Evolutionary conservation across 495 filamentous ascomycete species (phyloP).

Genomic region (Cladorrhinum samala): DNA sequence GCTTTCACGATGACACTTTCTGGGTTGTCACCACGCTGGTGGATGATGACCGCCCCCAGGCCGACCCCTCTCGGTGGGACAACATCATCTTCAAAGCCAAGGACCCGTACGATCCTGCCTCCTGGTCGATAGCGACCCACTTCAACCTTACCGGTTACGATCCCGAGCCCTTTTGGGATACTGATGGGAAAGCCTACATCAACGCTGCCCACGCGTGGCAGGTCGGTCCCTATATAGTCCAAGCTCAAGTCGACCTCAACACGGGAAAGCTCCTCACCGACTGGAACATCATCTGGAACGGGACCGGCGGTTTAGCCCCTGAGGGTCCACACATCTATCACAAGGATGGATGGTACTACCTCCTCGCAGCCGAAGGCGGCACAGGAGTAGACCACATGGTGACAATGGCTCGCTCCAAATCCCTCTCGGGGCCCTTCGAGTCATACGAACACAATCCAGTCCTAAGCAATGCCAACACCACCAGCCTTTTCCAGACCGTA

Average conservation of each 20-base stretch:
- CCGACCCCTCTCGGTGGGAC: slow-evolving; percentile 36
- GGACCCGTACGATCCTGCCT: slow-evolving; percentile 27
- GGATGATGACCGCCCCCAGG: slow-evolving; percentile 30
- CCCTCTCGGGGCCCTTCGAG: slow-evolving; percentile 51
- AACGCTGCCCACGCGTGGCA: slow-evolving; percentile 37
- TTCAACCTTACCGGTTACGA: slow-evolving; percentile 41
- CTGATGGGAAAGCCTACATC: slow-evolving; percentile 45
- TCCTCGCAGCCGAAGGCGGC: slow-evolving; percentile 60
- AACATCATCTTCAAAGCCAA: slow-evolving; percentile 38
- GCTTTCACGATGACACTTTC: slow-evolving; percentile 33
- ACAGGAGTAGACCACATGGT: slow-evolving; percentile 51
- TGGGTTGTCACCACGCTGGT: slow-evolving; percentile 40
- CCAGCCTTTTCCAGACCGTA: slow-evolving; percentile 45
- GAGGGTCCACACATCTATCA: slow-evolving; percentile 62
- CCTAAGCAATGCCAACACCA: slow-evolving; percentile 48
- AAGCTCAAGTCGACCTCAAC: slow-evolving; percentile 33
- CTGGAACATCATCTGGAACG: slow-evolving; percentile 39
- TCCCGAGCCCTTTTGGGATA: slow-evolving; percentile 45
- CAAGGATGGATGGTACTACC: slow-evolving; percentile 58
- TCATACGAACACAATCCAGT: slow-evolving; percentile 47
- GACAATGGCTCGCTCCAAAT: slow-evolving; percentile 45
- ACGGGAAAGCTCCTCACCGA: slow-evolving; percentile 28
- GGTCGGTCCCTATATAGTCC: slow-evolving; percentile 34
- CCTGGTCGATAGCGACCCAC: slow-evolving; percentile 35
- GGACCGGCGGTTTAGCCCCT: slow-evolving; percentile 42